These are phyloP conservation scores for Pythium coloratum DNA, from an alignment of 352 stramenopile species.

Conservation along the genomic window DNA sequence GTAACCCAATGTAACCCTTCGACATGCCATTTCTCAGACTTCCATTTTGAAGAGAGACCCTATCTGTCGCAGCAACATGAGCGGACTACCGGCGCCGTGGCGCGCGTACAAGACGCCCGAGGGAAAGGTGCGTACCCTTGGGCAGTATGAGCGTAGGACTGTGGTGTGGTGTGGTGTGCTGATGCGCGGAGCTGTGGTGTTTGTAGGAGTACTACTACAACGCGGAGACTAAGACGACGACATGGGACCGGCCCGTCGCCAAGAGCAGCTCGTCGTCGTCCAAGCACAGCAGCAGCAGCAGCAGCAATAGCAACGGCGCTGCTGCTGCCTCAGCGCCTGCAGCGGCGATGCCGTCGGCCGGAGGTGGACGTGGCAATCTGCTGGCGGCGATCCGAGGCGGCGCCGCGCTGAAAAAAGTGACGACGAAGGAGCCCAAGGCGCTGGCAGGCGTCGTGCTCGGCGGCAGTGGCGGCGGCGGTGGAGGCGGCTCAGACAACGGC, in stretches of 20 bases:
- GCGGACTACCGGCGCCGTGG: slow-evolving; percentile 65
- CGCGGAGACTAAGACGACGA: slow-evolving; percentile 85
- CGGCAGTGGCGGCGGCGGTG: slow-evolving; percentile 21
- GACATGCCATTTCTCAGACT: slow-evolving; percentile 1
- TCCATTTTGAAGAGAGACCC: slow-evolving; percentile 6
- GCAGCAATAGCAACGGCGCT: slow-evolving; percentile 26
- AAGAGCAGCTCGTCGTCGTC: slow-evolving; percentile 20
- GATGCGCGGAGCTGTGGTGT: background rate
- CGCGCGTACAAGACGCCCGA: slow-evolving; percentile 86
- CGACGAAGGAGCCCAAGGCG: slow-evolving; percentile 67
- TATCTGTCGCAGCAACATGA: slow-evolving; percentile 9
- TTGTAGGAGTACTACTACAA: slow-evolving; percentile 91
- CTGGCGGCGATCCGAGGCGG: slow-evolving; percentile 76
- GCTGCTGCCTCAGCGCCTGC: slow-evolving; percentile 8
- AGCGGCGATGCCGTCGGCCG: slow-evolving; percentile 12
- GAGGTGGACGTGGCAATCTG: slow-evolving; percentile 43
- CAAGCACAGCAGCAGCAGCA: slow-evolving; percentile 22
- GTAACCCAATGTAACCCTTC: background rate
- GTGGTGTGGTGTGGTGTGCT: background rate
- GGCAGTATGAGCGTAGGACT: background rate
- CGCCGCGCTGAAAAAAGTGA: slow-evolving; percentile 74
- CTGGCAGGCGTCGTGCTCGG: slow-evolving; percentile 39
- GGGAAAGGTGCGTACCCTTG: slow-evolving; percentile 61
- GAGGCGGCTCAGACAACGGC: slow-evolving; percentile 11
- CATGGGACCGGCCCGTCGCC: slow-evolving; percentile 61